Percentiles rank a stretch among this genome's conserved stretches.
These are phyloP conservation scores for Trypanosoma brucei DNA, from an alignment of 208 protist genomes.

Conservation along the genomic window DNA sequence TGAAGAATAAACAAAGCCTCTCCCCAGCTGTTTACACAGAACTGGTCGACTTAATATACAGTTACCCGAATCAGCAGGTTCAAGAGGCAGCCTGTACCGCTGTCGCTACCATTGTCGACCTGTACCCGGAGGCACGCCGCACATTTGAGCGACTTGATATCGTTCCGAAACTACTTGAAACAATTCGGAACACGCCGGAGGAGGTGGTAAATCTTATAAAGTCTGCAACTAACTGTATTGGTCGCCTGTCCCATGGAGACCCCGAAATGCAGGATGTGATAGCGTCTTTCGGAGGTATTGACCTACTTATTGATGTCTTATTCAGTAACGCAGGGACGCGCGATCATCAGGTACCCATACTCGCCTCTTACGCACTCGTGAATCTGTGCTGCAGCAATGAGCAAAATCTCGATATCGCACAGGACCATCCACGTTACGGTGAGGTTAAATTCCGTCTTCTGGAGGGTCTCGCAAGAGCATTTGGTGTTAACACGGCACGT, in stretches of 20 bases:
- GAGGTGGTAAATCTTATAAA: constrained; percentile 88
- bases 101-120: constrained; percentile 80
- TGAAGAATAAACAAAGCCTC: constrained; percentile 66
- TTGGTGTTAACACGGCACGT: constrained; percentile 75
- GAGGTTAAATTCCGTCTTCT: constrained; percentile 87
- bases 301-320: constrained; percentile 82
- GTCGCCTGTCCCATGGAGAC: constrained; percentile 83
- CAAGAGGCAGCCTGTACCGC: constrained; percentile 85
- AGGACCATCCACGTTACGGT: constrained; percentile 64
- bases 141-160: constrained; percentile 68
- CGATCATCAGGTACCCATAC: constrained; percentile 87
- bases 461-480: constrained; percentile 83
- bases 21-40: constrained; percentile 50
- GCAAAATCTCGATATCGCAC: constrained; percentile 67
- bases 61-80: constrained; percentile 89
- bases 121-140: constrained; percentile 50
- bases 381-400: constrained; percentile 86
- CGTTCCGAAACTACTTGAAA: constrained; percentile 82
- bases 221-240: constrained; percentile 83
- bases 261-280: constrained; percentile 68
- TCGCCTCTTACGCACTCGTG: constrained; percentile 87
- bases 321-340: constrained; percentile 79
- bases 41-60: constrained; percentile 80
- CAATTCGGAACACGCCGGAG: constrained; percentile 76
- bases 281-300: constrained; percentile 72